Evolutionary conservation across 2,329 filamentous ascomycete species (phyloP), one percentile per base, ranked within the genome.

Genomic region (Neospermospora avenae): DNA sequence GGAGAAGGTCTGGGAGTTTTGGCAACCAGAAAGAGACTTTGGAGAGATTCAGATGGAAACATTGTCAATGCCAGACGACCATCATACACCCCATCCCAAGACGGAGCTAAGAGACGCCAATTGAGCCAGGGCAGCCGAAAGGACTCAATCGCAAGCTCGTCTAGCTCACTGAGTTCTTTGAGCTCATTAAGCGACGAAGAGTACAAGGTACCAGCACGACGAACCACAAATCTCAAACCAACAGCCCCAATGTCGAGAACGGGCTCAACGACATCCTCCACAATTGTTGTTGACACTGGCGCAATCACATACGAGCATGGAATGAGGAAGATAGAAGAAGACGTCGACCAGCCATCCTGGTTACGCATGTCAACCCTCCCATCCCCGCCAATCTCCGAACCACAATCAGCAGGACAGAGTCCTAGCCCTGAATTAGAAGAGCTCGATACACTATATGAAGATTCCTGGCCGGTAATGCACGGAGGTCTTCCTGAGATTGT

Each of bases 1-100:
- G 77, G 77, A 22, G 76, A 77, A 68, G 77, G 77, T 8, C 69
- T 75, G 46, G 77, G 77, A 22, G 66, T 78, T 37, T 66, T 81
- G 41, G 78, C 78, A 55, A 81, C 79, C 2, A 70, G 79, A 51
- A 79, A 80, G 65, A 74, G 78, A 57, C 76, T 79, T 65, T 81
- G 78, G 78, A 77, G 78, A 65, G 78, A 80, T 65, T 69, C 72
- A 31, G 73, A 78, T 41, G 79, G 79, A 31, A 78, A 76, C 14
- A 72, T 73, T 57, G 78, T 81, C 42, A 78, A 80, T 31, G 74
- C 77, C 10, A 62, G 71, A 57, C 63, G 73, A 44, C 73, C 72
- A 37, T 70, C 72, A 57, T 73, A 68, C 62, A 66, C 66, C 11
- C 51, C 20, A 28, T 10, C 51, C n/a, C 67, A 68, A 55, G 66